A percentile compares a stretch with the other conserved stretches of the same genome.
phyloP scores from a whole-genome alignment of 1,284 basidiomycete species.

The Ganoderma leucocontextum region DNA sequence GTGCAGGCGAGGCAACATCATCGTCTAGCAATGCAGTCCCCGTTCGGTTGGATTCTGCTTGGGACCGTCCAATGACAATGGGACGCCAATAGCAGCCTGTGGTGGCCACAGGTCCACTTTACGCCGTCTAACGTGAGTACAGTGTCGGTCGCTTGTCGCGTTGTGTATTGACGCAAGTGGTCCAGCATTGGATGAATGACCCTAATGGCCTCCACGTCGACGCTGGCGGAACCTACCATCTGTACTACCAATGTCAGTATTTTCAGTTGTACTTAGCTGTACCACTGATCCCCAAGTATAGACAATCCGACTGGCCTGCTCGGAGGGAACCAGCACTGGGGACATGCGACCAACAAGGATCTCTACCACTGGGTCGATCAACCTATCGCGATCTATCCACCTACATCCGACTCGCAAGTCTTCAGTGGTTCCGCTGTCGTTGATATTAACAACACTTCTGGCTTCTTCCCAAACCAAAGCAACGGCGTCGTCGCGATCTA shows the following conservation, averaged over 20 bases:
- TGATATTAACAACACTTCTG: conserved; percentile 30
- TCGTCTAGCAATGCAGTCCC: neutral
- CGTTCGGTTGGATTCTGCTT: neutral
- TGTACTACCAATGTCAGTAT: neutral
- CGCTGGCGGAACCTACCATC: neutral
- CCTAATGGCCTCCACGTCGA: neutral
- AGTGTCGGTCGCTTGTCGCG: neutral
- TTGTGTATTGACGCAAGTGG: neutral
- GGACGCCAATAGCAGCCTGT: neutral
- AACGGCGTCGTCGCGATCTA: conserved; percentile 32
- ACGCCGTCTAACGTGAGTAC: neutral
- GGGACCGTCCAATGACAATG: too few species aligned
- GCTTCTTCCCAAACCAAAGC: conserved; percentile 30
- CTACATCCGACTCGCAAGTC: conserved; percentile 23
- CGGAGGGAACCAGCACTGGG: conserved; percentile 29
- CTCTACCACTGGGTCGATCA: conserved; percentile 31
- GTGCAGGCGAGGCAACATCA: conserved; percentile 11
- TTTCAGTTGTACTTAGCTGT: neutral
- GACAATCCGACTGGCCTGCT: conserved; percentile 24
- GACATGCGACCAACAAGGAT: conserved; percentile 29
- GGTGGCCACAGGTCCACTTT: conserved; percentile 1
- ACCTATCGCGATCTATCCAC: conserved; percentile 28
- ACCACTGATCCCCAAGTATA: neutral
- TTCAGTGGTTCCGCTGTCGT: conserved; percentile 30
- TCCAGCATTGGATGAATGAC: neutral